These are phyloP conservation scores for Irpex sp. DNA, from an alignment of 1,284 basidiomycete species.

Conservation along the genomic window DNA sequence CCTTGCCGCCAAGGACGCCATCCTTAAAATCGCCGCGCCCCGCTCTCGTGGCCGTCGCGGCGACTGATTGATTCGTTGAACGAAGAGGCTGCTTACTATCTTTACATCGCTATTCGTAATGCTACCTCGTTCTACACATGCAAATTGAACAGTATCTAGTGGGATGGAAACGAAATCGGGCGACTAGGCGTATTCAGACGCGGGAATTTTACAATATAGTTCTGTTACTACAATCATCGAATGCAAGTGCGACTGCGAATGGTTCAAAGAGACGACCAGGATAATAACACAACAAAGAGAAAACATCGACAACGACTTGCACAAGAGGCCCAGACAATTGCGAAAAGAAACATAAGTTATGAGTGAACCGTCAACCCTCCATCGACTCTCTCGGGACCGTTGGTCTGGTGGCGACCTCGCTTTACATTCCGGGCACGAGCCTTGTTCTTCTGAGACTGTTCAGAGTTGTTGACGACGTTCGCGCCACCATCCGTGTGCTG, in stretches of 20 bases:
- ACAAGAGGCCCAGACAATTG: neutral
- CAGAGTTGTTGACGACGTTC: slow-evolving; percentile 10
- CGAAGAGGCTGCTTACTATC: slow-evolving; percentile 3
- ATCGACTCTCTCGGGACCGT: slow-evolving; percentile 26
- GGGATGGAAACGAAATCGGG: slow-evolving; percentile 2
- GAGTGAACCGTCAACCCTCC: slow-evolving; percentile 30
- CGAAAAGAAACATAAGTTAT: slow-evolving; percentile 6
- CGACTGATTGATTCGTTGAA: slow-evolving; percentile 14
- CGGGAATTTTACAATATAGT: slow-evolving; percentile 7
- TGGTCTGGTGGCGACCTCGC: slow-evolving; percentile 18
- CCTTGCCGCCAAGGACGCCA: slow-evolving; percentile 75
- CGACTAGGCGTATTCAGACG: slow-evolving; percentile 1
- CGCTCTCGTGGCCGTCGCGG: slow-evolving; percentile 45
- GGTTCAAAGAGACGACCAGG: neutral
- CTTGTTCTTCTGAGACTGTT: slow-evolving; percentile 2
- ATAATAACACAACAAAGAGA: neutral
- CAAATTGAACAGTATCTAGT: slow-evolving; percentile 2
- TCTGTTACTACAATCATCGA: neutral
- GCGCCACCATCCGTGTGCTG: slow-evolving; percentile 9
- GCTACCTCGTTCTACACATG: slow-evolving; percentile 13
- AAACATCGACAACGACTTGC: neutral
- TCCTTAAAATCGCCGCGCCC: slow-evolving; percentile 61
- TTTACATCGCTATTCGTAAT: slow-evolving; percentile 13
- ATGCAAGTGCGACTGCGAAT: neutral
- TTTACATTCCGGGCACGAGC: slow-evolving; percentile 15